phyloP scores from a whole-genome alignment of 495 filamentous ascomycete species.

The Haplographium delicatum region DNA sequence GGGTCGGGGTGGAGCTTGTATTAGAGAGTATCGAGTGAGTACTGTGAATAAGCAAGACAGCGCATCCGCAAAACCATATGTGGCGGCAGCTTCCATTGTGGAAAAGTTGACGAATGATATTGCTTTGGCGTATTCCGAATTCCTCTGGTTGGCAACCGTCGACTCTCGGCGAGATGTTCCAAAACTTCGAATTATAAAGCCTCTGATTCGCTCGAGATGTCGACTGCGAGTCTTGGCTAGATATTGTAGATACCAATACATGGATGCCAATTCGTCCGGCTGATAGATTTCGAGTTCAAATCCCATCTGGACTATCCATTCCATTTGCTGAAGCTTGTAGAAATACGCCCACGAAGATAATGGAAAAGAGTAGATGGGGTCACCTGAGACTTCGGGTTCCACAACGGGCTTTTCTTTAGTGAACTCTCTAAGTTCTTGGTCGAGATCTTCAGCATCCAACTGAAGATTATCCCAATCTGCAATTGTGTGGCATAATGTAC shows the following conservation, averaged over 20 bases:
- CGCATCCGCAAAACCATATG: slow-evolving; percentile 65
- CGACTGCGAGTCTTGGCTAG: slow-evolving; percentile 48
- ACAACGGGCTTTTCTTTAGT: slow-evolving; percentile 55
- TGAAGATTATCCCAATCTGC: slow-evolving; percentile 83
- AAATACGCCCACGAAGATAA: slow-evolving; percentile 85
- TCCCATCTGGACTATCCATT: slow-evolving; percentile 86
- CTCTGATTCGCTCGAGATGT: slow-evolving; percentile 67
- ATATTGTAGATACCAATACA: slow-evolving; percentile 80
- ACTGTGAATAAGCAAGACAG: slow-evolving; percentile 62
- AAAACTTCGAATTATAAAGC: slow-evolving; percentile 44
- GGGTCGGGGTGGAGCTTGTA: slow-evolving; percentile 55
- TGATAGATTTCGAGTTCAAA: slow-evolving; percentile 92
- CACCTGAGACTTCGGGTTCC: slow-evolving; percentile 23
- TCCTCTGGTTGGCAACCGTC: slow-evolving; percentile 26
- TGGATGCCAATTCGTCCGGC: slow-evolving; percentile 75
- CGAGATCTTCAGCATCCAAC: slow-evolving; percentile 73
- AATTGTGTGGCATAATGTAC: slow-evolving; percentile 75
- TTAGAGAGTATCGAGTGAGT: slow-evolving; percentile 52
- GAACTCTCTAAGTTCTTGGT: slow-evolving; percentile 61
- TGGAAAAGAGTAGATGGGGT: slow-evolving; percentile 58
- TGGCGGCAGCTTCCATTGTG: slow-evolving; percentile 61
- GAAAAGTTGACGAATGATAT: slow-evolving; percentile 54
- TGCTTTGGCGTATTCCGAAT: slow-evolving; percentile 46
- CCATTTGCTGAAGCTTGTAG: slow-evolving; percentile 82
- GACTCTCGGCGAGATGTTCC: slow-evolving; percentile 24